Conservation (phyloP, 768 basidiomycete genomes). For the Tricholoma hemisulphureum region DNA sequence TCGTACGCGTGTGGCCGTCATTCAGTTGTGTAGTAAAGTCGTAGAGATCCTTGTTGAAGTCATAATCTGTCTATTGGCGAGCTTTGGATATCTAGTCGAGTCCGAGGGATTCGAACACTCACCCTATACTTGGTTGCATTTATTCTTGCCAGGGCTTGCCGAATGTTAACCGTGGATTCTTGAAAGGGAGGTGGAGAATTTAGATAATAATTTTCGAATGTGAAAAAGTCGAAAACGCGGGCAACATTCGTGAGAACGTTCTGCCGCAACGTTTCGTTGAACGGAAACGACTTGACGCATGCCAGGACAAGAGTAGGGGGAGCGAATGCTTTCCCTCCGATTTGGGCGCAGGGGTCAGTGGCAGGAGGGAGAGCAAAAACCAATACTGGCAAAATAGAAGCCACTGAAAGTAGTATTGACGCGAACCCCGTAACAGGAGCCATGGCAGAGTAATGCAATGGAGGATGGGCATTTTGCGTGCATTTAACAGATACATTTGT, state of each 20-base stretch:
- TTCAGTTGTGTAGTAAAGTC: conserved; percentile 55
- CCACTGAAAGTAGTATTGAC: neutral
- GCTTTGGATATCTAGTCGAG: neutral
- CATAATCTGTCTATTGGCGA: conserved; percentile 54
- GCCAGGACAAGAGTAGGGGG: conserved; percentile 54
- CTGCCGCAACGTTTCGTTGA: conserved; percentile 54
- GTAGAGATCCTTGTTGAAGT: conserved; percentile 59
- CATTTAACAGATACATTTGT: no score
- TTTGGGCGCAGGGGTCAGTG: conserved; percentile 38
- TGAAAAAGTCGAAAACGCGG: conserved; percentile 52
- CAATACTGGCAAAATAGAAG: conserved; percentile 9
- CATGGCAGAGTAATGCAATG: no score
- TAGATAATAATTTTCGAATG: conserved; percentile 52
- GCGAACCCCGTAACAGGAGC: neutral
- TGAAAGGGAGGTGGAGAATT: conserved; percentile 52
- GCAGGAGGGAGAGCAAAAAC: conserved; percentile 25
- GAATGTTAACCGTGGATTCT: conserved; percentile 55
- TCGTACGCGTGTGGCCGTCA: conserved; percentile 61
- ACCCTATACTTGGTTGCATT: conserved; percentile 49
- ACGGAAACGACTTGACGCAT: conserved; percentile 56
- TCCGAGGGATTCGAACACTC: conserved; percentile 7
- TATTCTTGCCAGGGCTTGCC: conserved; percentile 46
- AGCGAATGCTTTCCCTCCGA: conserved; percentile 44
- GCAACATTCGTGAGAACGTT: conserved; percentile 49
- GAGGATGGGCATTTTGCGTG: no score